phyloP scores from a whole-genome alignment of 202 grass and related monocot species.

The Tripidium arundinaceum region DNA sequence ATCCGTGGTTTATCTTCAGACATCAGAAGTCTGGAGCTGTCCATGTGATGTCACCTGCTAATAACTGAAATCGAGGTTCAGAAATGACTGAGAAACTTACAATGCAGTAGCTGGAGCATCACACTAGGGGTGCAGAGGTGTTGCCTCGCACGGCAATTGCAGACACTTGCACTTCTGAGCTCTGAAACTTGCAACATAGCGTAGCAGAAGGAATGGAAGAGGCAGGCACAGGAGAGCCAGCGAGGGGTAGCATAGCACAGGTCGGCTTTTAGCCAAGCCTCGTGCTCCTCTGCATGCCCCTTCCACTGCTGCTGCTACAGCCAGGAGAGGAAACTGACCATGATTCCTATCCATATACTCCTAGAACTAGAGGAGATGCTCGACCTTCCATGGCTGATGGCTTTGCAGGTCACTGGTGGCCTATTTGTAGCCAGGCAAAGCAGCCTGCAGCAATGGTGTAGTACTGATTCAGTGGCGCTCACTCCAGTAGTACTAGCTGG shows the following conservation, averaged over 20 bases:
- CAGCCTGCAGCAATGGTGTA: background rate
- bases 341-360: background rate
- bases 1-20: background rate
- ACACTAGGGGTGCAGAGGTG: background rate
- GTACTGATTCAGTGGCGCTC: background rate
- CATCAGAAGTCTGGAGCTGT: background rate
- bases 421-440: conserved; percentile 38
- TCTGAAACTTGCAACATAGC: background rate
- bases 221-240: conserved; percentile 60
- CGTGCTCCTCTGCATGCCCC: conserved; percentile 95
- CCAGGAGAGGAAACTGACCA: conserved; percentile 13
- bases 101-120: no score
- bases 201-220: conserved; percentile 66
- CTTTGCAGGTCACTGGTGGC: background rate
- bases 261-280: background rate
- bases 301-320: conserved; percentile 70
- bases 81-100: background rate
- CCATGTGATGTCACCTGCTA: background rate
- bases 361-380: background rate
- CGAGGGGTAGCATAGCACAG: no score
- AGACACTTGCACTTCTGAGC: background rate
- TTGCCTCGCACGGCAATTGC: background rate
- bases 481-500: background rate
- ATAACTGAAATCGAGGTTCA: background rate
- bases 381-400: no score